A percentile compares a stretch with the other conserved stretches of the same genome.
Evolutionary conservation across 805 yeast species (phyloP).

Genomic region (Saccharomycopsis schoenii): DNA sequence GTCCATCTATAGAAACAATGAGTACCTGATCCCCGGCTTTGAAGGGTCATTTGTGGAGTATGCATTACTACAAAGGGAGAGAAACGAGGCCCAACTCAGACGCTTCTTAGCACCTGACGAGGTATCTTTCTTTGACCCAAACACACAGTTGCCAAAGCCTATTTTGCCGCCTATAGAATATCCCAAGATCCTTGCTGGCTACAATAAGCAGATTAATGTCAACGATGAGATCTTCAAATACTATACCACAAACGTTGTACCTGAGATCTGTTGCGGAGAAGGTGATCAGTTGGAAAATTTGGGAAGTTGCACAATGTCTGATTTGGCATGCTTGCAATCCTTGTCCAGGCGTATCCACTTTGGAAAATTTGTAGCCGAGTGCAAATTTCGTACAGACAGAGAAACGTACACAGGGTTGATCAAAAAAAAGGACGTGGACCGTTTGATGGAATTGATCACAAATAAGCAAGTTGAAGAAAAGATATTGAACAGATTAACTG

Average conservation of each 20-base stretch:
- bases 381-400: slow-evolving; percentile 67
- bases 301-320: slow-evolving; percentile 80
- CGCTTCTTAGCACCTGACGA: slow-evolving; percentile 94
- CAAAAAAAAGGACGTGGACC: slow-evolving; percentile 50
- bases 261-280: slow-evolving; percentile 50
- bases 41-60: slow-evolving; percentile 82
- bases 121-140: slow-evolving; percentile 72
- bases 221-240: slow-evolving; percentile 56
- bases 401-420: slow-evolving; percentile 59
- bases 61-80: slow-evolving; percentile 69
- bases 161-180: slow-evolving; percentile 70
- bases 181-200: slow-evolving; percentile 69
- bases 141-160: slow-evolving; percentile 49
- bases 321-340: slow-evolving; percentile 81
- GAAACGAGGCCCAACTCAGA: slow-evolving; percentile 66
- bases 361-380: slow-evolving; percentile 96
- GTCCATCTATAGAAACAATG: slow-evolving; percentile 55
- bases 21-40: slow-evolving; percentile 53
- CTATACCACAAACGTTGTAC: slow-evolving; percentile 69
- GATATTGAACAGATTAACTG: slow-evolving; percentile 66
- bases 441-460: slow-evolving; percentile 74
- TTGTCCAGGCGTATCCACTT: slow-evolving; percentile 89
- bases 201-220: slow-evolving; percentile 65
- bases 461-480: slow-evolving; percentile 78
- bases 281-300: slow-evolving; percentile 78